These are phyloP conservation scores for Penicillium sp. DNA, from an alignment of 2,329 filamentous ascomycete genomes.

Conservation along the genomic window DNA sequence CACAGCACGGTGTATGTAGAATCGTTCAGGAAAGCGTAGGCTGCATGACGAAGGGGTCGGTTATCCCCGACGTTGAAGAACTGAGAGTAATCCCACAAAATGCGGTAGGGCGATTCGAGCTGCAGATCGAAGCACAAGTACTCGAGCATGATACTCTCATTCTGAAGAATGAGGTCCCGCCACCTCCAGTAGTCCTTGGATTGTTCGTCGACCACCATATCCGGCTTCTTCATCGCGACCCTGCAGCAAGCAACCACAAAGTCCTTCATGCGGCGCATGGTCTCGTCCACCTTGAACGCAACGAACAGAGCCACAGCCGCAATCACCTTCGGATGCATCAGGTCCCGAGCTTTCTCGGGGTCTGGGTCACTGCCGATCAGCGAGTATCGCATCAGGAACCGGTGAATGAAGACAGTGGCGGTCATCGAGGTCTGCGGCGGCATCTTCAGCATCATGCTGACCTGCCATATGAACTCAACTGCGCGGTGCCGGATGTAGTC, in stretches of 20 bases:
- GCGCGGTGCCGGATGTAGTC: slow-evolving; percentile 80
- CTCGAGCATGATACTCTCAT: slow-evolving; percentile 91
- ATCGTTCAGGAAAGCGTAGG: slow-evolving; percentile 94
- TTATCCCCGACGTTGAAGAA: slow-evolving; percentile 73
- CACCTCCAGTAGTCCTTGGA: slow-evolving; percentile 98
- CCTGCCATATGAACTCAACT: slow-evolving; percentile 93
- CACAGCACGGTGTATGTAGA: slow-evolving; percentile 81
- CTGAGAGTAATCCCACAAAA: slow-evolving; percentile 76
- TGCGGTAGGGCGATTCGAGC: slow-evolving; percentile 81
- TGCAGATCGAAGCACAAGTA: slow-evolving; percentile 90
- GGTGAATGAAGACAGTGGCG: slow-evolving; percentile 90
- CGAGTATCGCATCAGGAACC: slow-evolving; percentile 82
- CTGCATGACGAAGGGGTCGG: slow-evolving; percentile 76
- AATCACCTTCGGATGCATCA: slow-evolving; percentile 86
- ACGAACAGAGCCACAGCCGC: slow-evolving; percentile 90
- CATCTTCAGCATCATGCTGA: slow-evolving; percentile 57
- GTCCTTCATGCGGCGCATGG: slow-evolving; percentile 92
- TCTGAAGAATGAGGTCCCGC: slow-evolving; percentile 88
- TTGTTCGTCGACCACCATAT: slow-evolving; percentile 89
- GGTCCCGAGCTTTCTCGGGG: slow-evolving; percentile 51
- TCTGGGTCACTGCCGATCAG: slow-evolving; percentile 72
- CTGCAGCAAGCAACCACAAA: slow-evolving; percentile 91
- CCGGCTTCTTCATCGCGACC: slow-evolving; percentile 90
- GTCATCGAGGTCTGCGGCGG: slow-evolving; percentile 70
- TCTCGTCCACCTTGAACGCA: slow-evolving; percentile 96